Evolutionary conservation across 345 rosid genomes (phyloP), one percentile per base, ranked within the genome.

Genomic region (Salix dunnii): DNA sequence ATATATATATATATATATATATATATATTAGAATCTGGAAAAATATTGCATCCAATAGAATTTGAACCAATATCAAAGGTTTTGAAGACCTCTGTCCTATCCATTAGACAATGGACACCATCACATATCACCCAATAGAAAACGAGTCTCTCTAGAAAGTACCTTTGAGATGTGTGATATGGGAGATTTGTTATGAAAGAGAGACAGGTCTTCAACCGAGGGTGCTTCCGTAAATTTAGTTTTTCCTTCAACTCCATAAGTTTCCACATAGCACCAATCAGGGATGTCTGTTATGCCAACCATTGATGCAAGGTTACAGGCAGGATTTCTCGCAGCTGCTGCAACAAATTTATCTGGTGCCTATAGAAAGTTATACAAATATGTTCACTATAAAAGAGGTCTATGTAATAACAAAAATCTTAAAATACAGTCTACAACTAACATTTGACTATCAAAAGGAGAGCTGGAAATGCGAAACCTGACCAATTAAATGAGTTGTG

Each of bases 401-500:
- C 67, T 35, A n/a, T 27, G 27, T n/a, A 21, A 43, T 20, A 21
- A 46, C 13, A 66, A 16, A 65, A 48, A 72, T n/a, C 28, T 70
- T 6, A 36, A 68, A 48, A 58, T 31, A 43, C 46, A 67, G 33
- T 60, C 30, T 14, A n/a, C 53, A 16, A 7, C 65, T 67, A 23
- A 64, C 27, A 67, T 27, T 8, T n/a, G 14, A 62, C 27, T n/a
- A 25, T 48, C 31, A 31, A 16, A 7, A 62, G 55, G 28, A 74
- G 64, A 74, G 48, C 40, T 74, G 70, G 38, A 68, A 63, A 64
- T 23, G 20, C 31, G 42, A 7, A 28, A 95, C 99, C 99, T 95
- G 98, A 81, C 99, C 99, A 74, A 95, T 95, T 86, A 95, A 87
- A 82, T 95, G 99, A 48, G 96, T 88, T 35, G 96, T 86, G 25